Conservation (phyloP, 2,329 filamentous ascomycete species). For the Aureobasidium uvarum region DNA sequence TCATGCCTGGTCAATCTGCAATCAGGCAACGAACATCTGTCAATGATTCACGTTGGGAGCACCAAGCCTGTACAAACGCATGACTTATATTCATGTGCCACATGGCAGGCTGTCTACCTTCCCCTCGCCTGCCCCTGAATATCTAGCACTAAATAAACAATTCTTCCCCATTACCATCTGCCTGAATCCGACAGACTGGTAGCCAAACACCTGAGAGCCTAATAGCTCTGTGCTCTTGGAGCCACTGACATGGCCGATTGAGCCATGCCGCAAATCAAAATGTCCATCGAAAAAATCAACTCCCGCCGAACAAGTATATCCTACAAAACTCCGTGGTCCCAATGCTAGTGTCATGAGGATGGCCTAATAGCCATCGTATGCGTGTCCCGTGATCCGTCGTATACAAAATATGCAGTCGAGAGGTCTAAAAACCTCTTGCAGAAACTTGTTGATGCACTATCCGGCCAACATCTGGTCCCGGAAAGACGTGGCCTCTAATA, state of each 20-base stretch:
- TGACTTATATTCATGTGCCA: slow-evolving; percentile 16
- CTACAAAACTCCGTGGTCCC: slow-evolving; percentile 22
- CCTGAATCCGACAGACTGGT: background rate
- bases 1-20: background rate
- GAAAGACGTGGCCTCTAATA: slow-evolving; percentile 32
- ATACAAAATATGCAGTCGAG: slow-evolving; percentile 14
- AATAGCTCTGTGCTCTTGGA: slow-evolving; percentile 15
- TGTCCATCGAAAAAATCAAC: background rate
- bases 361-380: slow-evolving; percentile 27
- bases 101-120: background rate
- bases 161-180: slow-evolving; percentile 11
- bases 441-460: slow-evolving; percentile 24
- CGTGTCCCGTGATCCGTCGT: slow-evolving; percentile 26
- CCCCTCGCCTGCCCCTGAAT: background rate
- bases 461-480: background rate
- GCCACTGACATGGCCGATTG: slow-evolving; percentile 25
- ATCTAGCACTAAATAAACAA: slow-evolving; percentile 3
- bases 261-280: slow-evolving; percentile 19
- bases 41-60: background rate
- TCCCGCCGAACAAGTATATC: slow-evolving; percentile 1
- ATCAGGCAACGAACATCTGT: background rate
- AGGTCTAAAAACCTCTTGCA: slow-evolving; percentile 25
- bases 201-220: slow-evolving; percentile 25
- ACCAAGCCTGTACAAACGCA: slow-evolving; percentile 4
- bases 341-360: slow-evolving; percentile 25